Percentiles rank a stretch among this genome's conserved stretches.
phyloP scores from a whole-genome alignment of 1,284 basidiomycete genomes.

The Melanopsichium pennsylvanicum region DNA sequence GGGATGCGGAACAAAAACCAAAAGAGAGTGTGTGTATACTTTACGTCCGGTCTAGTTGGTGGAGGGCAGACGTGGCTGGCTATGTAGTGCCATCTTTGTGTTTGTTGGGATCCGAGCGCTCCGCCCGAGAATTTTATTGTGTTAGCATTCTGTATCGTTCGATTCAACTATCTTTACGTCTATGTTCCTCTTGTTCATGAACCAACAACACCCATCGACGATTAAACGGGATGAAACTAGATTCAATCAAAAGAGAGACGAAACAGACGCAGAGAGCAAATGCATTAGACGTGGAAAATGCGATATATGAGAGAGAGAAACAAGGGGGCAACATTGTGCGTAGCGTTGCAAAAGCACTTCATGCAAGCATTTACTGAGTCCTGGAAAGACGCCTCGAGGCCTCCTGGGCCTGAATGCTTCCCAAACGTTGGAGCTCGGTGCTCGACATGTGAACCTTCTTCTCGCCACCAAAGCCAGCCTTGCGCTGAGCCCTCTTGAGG shows the following conservation, averaged over 20 bases:
- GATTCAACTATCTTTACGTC: too few relatives aligned
- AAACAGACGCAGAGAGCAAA: slow-evolving; percentile 1
- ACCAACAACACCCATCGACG: background rate
- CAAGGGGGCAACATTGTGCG: background rate
- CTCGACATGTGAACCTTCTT: slow-evolving; percentile 74
- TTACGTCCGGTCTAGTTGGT: too few relatives aligned
- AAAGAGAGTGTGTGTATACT: background rate
- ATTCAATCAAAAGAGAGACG: slow-evolving; percentile 6
- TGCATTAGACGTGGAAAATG: slow-evolving; percentile 4
- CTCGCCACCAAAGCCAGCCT: slow-evolving; percentile 79
- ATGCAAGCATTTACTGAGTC: slow-evolving; percentile 53
- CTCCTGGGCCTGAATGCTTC: slow-evolving; percentile 81
- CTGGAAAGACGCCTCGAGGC: slow-evolving; percentile 79
- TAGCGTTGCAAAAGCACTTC: too few relatives aligned
- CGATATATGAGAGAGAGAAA: background rate
- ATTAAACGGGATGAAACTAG: background rate
- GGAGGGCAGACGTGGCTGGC: too few relatives aligned
- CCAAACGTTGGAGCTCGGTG: slow-evolving; percentile 83
- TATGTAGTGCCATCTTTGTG: too few relatives aligned
- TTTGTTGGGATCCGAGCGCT: too few relatives aligned
- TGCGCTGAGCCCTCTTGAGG: slow-evolving; percentile 82
- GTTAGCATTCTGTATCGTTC: too few relatives aligned
- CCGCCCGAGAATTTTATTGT: too few relatives aligned
- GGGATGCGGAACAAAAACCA: slow-evolving; percentile 25
- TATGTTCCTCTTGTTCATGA: too few relatives aligned